Conservation (phyloP, 2,329 filamentous ascomycete genomes). For the Cordyceps cicadae region DNA sequence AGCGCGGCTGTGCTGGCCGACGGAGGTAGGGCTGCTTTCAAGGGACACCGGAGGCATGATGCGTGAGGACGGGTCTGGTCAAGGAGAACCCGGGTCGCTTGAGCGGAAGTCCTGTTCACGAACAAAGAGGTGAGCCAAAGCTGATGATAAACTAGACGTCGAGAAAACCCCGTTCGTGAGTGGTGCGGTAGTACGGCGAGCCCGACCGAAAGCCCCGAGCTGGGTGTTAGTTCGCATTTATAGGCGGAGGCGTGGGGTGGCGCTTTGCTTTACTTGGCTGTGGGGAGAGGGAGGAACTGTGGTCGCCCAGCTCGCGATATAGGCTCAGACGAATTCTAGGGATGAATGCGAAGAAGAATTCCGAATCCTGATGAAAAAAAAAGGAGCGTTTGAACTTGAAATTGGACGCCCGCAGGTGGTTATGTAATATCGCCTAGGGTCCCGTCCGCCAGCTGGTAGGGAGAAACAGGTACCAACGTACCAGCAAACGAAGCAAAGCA, state of each 20-base stretch:
- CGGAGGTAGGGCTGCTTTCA: not conserved
- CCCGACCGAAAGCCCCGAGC: constrained; percentile 8
- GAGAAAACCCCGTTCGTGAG: not conserved
- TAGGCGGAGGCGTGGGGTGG: not conserved
- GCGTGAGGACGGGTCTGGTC: not conserved
- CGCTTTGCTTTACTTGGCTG: not conserved
- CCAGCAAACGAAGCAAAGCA: not conserved
- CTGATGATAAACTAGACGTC: not conserved
- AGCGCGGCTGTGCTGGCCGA: not conserved
- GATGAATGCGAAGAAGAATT: not conserved
- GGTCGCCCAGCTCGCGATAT: not conserved
- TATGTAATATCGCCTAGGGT: not conserved
- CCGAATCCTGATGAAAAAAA: not conserved
- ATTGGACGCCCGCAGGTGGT: not conserved
- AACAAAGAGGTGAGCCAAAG: not conserved
- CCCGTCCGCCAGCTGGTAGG: not conserved
- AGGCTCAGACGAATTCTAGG: not conserved
- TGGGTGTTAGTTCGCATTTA: not conserved
- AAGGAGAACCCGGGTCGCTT: not conserved
- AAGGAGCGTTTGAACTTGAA: no score
- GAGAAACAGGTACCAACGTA: not conserved
- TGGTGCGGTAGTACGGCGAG: constrained; percentile 5
- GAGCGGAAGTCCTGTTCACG: not conserved
- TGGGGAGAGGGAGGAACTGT: not conserved
- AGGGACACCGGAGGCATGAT: constrained; percentile 2